Percentiles rank a stretch among this genome's conserved stretches.
Conservation (phyloP, 805 yeast species). For the Debaryomyces castellii region DNA sequence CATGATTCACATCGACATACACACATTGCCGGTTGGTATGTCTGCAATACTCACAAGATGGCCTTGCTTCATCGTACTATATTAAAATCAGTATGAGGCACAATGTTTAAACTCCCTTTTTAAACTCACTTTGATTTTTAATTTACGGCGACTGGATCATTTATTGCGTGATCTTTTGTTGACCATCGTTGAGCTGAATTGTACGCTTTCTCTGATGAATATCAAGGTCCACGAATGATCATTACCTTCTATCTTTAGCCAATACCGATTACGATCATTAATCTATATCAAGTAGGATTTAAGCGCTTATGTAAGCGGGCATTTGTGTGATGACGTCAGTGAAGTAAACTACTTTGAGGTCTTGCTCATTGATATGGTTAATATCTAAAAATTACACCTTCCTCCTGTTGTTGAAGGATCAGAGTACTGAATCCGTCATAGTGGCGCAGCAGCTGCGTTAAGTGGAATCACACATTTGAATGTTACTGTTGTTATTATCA, state of each 20-base stretch:
- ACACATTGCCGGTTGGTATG: conserved; percentile 21
- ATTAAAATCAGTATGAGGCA: not conserved
- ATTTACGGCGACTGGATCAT: conserved; percentile 12
- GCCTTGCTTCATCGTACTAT: conserved; percentile 23
- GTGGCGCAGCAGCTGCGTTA: conserved; percentile 96
- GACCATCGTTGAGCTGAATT: too few species aligned
- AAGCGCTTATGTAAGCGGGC: not conserved
- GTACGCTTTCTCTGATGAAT: too few species aligned
- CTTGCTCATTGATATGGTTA: too few species aligned
- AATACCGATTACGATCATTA: too few species aligned
- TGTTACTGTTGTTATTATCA: conserved; percentile 88
- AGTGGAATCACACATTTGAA: conserved; percentile 94
- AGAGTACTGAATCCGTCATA: too few species aligned
- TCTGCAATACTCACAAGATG: conserved; percentile 26
- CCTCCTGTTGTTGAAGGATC: too few species aligned
- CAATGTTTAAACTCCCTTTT: not conserved
- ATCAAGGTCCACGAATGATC: too few species aligned
- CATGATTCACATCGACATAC: conserved; percentile 9
- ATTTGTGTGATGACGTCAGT: not conserved
- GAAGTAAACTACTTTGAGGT: too few species aligned
- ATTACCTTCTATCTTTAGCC: too few species aligned
- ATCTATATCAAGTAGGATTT: too few species aligned
- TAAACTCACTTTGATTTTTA: conserved; percentile 11
- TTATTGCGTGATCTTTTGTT: conserved; percentile 4
- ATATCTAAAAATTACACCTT: too few species aligned